phyloP scores from a whole-genome alignment of 2,329 filamentous ascomycete species.

The Aspergillus floridensis region DNA sequence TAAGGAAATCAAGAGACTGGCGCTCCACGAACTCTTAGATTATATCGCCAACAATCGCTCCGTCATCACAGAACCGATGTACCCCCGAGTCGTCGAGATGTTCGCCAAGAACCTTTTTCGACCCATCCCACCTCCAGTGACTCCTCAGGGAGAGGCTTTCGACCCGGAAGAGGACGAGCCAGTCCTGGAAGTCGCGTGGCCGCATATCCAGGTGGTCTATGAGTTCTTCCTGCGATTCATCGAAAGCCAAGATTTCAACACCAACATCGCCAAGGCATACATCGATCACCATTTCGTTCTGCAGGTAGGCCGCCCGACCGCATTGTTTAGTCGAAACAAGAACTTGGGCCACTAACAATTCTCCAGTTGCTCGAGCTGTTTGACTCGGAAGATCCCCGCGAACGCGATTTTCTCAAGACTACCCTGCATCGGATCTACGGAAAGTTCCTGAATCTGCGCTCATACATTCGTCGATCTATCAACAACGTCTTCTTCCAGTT shows the following conservation, averaged over 20 bases:
- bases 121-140: slow-evolving; percentile 94
- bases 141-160: slow-evolving; percentile 96
- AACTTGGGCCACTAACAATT: slow-evolving; percentile 8
- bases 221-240: slow-evolving; percentile 99
- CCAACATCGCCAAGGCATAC: slow-evolving; percentile 97
- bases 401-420: slow-evolving; percentile 96
- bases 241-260: slow-evolving; percentile 99
- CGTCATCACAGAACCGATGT: slow-evolving; percentile 99
- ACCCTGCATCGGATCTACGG: slow-evolving; percentile 97
- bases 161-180: slow-evolving; percentile 98
- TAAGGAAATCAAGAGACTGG: slow-evolving; percentile 97
- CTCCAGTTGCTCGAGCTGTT: slow-evolving; percentile 85
- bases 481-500: slow-evolving; percentile 99
- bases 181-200: slow-evolving; percentile 96
- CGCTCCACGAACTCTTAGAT: slow-evolving; percentile 91
- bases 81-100: slow-evolving; percentile 97
- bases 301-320: slow-evolving; percentile 49
- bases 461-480: slow-evolving; percentile 96
- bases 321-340: not conserved
- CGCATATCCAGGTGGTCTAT: slow-evolving; percentile 98
- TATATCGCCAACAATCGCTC: slow-evolving; percentile 98
- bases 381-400: slow-evolving; percentile 94
- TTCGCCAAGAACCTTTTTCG: slow-evolving; percentile 98
- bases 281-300: slow-evolving; percentile 98
- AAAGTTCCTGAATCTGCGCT: slow-evolving; percentile 96